phyloP scores from a whole-genome alignment of 108 stramenopile species.

The Parietichytrium sp. region DNA sequence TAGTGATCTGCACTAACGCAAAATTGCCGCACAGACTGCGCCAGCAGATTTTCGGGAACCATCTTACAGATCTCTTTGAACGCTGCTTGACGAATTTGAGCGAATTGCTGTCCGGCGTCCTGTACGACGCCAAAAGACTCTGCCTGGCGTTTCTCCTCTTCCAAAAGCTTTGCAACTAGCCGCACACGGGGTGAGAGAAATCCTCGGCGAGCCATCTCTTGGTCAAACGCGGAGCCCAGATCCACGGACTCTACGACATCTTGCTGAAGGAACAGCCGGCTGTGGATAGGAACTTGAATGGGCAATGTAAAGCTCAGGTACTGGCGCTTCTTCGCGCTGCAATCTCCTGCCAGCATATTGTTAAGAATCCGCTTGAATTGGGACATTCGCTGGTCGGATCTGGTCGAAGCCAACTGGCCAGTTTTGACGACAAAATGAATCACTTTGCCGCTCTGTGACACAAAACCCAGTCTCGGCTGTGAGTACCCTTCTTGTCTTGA shows the following conservation, averaged over 20 bases:
- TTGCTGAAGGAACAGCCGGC: background rate
- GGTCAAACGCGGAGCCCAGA: background rate
- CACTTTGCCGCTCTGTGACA: background rate
- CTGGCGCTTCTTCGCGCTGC: background rate
- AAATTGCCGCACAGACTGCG: background rate
- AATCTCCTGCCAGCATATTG: background rate
- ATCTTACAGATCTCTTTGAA: background rate
- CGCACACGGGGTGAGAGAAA: background rate
- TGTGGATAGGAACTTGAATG: background rate
- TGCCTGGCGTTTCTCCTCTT: too few relatives aligned
- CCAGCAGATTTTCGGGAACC: background rate
- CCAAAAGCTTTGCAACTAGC: background rate
- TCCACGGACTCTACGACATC: background rate
- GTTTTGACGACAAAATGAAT: constrained; percentile 14
- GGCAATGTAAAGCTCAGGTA: background rate
- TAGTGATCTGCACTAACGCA: too few relatives aligned
- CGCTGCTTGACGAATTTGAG: background rate
- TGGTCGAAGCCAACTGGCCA: background rate
- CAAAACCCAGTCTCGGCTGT: constrained; percentile 19
- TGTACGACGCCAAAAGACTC: background rate
- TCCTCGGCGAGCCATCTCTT: background rate
- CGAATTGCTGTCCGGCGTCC: background rate
- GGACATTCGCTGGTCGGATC: background rate
- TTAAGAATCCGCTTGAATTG: background rate
- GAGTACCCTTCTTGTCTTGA: background rate